A percentile compares a stretch with the other conserved stretches of the same genome.
phyloP scores from a whole-genome alignment of 2,329 filamentous ascomycete genomes.

The Aspergillus felis region DNA sequence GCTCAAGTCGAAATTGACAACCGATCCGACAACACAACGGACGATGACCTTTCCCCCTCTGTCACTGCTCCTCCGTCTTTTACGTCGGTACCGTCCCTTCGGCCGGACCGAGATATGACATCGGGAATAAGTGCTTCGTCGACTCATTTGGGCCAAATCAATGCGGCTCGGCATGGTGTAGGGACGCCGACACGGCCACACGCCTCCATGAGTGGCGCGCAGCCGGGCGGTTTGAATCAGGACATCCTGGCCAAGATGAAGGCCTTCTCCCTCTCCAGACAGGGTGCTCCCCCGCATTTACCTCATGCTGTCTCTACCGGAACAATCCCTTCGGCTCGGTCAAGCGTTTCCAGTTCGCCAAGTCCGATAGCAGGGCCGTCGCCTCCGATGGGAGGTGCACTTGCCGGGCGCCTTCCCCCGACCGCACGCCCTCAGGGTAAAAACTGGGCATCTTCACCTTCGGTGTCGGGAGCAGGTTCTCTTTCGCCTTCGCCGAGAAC shows the following conservation, averaged over 20 bases:
- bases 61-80: conserved; percentile 31
- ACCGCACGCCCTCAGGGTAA: conserved; percentile 26
- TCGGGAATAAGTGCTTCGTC: conserved; percentile 70
- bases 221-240: conserved; percentile 53
- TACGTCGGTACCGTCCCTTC: conserved; percentile 25
- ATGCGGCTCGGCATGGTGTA: conserved; percentile 56
- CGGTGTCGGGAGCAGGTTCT: conserved; percentile 31
- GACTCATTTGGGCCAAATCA: conserved; percentile 75
- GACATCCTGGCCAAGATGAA: conserved; percentile 68
- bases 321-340: conserved; percentile 22
- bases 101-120: conserved; percentile 20
- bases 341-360: not conserved
- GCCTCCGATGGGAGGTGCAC: conserved; percentile 21
- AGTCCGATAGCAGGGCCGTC: conserved; percentile 12
- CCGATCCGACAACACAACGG: conserved; percentile 15
- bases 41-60: conserved; percentile 18
- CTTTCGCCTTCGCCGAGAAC: conserved; percentile 35
- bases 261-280: conserved; percentile 63
- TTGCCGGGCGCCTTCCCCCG: conserved; percentile 28
- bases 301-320: conserved; percentile 33
- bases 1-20: conserved; percentile 17
- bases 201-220: conserved; percentile 32
- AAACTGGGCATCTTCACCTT: conserved; percentile 32
- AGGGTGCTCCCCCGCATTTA: conserved; percentile 49
- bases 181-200: conserved; percentile 22